Base-by-base conservation (phyloP, 352 stramenopile genomes). In the Pythium diclinum region DNA sequence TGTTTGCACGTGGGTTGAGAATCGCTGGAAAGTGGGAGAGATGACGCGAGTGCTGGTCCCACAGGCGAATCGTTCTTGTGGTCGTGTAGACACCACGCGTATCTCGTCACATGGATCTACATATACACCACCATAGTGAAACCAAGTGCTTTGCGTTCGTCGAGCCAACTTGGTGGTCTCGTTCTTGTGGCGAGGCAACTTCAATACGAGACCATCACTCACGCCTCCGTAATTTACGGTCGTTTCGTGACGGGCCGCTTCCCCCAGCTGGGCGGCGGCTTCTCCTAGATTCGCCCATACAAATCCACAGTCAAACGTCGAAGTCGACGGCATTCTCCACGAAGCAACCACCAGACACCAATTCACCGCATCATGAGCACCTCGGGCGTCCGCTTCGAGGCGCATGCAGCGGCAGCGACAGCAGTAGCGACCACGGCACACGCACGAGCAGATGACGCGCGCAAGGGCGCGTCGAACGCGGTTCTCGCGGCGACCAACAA, bases 171-270 rank as follows among this genome's bases (percentile, higher is more conserved):
- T 10, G 17, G 23, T 52, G 5, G 6, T 3, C 19, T 8, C 33
- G 38, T 48, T 23, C 32, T 58, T 46, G 30, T 58, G 28, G 25
- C 4, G 30, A 6, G 23, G 11, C 58, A 72, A 75, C 69, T 75
- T 75, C 69, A 75, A 75, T 60, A 59, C 40, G 3, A 38, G 64
- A 75, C 69, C 69, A 72, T 68, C 69, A 75, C 69, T 75, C 69
- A 67, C 51, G 1, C 6, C 16, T n/a, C 14, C 59, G 42, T 63
- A 72, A 67, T 55, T 72, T 75, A 59, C 51, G 17, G n/a, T 34
- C 38, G 49, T 47, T 57, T 60, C 38, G 4, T 61, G 44, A 42
- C 56, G 53, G 62, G 34, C 55, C 61, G 44, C 21, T 48, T 34
- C 52, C 23, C 40, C 32, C 11, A 58, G 52, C 44, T 51, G 36